Conservation (phyloP, 306 rosid species). For the Acacia confusa region DNA sequence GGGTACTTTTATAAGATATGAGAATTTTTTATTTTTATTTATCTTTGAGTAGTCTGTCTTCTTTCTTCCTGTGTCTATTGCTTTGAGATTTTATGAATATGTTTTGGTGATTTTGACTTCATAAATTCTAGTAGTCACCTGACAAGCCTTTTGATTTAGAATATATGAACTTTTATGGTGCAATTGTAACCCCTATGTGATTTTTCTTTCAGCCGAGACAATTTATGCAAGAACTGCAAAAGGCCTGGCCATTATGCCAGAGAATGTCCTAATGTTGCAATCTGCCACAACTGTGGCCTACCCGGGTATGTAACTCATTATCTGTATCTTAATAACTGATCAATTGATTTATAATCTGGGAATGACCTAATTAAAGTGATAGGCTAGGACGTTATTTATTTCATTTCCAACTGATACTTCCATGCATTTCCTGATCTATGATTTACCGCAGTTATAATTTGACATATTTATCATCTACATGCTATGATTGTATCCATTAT, state of each 20-base stretch:
- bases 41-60: conserved; percentile 3
- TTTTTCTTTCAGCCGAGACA: conserved; percentile 78
- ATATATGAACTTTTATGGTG: conserved; percentile 6
- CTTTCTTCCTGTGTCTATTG: conserved; percentile 19
- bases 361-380: background rate
- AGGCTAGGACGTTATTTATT: background rate
- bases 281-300: conserved; percentile 93
- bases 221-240: conserved; percentile 97
- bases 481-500: conserved; percentile 10
- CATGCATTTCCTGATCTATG: background rate
- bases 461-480: background rate
- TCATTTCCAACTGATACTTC: conserved; percentile 2
- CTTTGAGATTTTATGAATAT: background rate
- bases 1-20: background rate
- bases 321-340: conserved; percentile 8
- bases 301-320: conserved; percentile 73
- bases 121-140: background rate
- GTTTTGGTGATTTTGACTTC: background rate
- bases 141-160: conserved; percentile 13
- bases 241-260: conserved; percentile 98
- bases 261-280: conserved; percentile 97
- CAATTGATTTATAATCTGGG: background rate
- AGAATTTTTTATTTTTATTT: conserved; percentile 1
- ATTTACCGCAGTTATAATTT: background rate
- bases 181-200: conserved; percentile 5